Evolutionary conservation across 129 eudicot genomes (phyloP).

Genomic region (Chrysanthemum seticuspe): DNA sequence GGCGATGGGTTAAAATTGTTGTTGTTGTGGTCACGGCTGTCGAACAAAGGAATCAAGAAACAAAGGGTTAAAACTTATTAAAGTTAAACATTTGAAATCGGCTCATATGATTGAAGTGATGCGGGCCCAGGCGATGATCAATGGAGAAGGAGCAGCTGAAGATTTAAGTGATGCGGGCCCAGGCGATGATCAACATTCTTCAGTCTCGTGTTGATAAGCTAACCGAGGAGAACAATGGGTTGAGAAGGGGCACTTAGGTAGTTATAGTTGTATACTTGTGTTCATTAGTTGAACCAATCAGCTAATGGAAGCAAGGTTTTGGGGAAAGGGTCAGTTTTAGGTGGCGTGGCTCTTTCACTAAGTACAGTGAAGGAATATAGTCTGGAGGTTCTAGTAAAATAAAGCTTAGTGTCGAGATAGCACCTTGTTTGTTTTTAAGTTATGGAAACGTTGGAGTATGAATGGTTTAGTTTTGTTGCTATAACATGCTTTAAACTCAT

Average conservation of each 20-base stretch:
- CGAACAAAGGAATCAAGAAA: too few relatives aligned
- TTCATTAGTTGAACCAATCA: background rate
- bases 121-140: too few relatives aligned
- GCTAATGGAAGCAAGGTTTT: background rate
- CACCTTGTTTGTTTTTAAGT: background rate
- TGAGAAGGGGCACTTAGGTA: conserved; percentile 33
- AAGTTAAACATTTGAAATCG: too few relatives aligned
- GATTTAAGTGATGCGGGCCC: conserved; percentile 84
- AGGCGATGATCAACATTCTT: conserved; percentile 76
- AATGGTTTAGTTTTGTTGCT: too few relatives aligned
- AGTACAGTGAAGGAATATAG: background rate
- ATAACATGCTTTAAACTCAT: too few relatives aligned
- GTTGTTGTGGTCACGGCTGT: too few relatives aligned
- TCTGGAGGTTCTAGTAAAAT: background rate
- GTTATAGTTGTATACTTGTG: background rate
- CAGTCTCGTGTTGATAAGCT: conserved; percentile 64
- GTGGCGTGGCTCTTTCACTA: background rate
- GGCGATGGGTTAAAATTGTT: too few relatives aligned
- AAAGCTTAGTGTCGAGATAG: background rate
- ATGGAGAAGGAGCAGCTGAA: conserved; percentile 75
- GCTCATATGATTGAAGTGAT: too few relatives aligned
- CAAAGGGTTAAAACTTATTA: too few relatives aligned
- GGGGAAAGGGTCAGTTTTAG: background rate
- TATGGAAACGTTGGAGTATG: background rate
- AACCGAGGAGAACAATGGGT: conserved; percentile 50